phyloP scores from a whole-genome alignment of 2,329 filamentous ascomycete species.

The Zalaria obscura region DNA sequence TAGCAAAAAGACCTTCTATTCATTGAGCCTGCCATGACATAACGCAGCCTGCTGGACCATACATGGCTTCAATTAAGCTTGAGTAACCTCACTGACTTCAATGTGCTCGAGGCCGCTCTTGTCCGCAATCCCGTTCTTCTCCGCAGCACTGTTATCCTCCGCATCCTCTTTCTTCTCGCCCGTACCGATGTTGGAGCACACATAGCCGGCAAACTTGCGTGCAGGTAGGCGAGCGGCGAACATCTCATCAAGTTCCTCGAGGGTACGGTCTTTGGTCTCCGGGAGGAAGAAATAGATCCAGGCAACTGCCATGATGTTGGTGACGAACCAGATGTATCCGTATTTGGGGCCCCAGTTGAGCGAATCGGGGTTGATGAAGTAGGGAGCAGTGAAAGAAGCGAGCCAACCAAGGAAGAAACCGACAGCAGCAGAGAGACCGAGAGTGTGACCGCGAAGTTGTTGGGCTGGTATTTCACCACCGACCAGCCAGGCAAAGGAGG shows the following conservation, averaged over 20 bases:
- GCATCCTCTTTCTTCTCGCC: neutral
- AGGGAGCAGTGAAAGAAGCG: slow-evolving; percentile 43
- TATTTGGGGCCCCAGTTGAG: slow-evolving; percentile 46
- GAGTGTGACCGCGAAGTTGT: slow-evolving; percentile 41
- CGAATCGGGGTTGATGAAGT: slow-evolving; percentile 42
- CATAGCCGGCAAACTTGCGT: slow-evolving; percentile 27
- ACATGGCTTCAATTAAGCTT: too few relatives aligned
- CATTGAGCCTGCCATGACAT: too few relatives aligned
- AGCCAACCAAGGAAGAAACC: slow-evolving; percentile 44
- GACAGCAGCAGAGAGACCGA: slow-evolving; percentile 38
- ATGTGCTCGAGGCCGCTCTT: neutral
- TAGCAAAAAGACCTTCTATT: too few relatives aligned
- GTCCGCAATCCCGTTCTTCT: neutral
- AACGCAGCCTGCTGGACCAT: too few relatives aligned
- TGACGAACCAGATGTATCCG: slow-evolving; percentile 41
- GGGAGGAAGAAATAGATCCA: slow-evolving; percentile 36
- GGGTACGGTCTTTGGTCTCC: slow-evolving; percentile 38
- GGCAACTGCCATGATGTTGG: slow-evolving; percentile 15
- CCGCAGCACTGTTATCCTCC: neutral
- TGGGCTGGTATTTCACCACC: slow-evolving; percentile 45
- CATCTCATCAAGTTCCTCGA: slow-evolving; percentile 44
- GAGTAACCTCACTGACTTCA: too few relatives aligned
- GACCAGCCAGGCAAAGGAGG: slow-evolving; percentile 42
- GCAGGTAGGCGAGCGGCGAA: slow-evolving; percentile 25
- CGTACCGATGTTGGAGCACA: slow-evolving; percentile 12